Evolutionary conservation across 1,139 yeast genomes (phyloP), one percentile per base, ranked within the genome.

Genomic region (Pichia sp.): DNA sequence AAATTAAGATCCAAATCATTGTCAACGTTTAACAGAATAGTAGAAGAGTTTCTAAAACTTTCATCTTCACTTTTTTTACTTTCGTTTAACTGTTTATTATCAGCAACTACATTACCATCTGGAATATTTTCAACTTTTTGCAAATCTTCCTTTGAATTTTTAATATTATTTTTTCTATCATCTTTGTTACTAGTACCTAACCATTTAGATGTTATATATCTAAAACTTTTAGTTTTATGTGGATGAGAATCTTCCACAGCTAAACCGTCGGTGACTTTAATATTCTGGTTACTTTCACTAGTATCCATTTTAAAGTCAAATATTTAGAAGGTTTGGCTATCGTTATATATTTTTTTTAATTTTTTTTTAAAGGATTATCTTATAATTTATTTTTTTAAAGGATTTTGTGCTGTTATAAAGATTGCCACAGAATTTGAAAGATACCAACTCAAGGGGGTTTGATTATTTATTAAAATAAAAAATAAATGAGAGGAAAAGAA

Each of bases 191-290:
- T 16, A 12, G 41, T 35, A 16, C 41, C 35, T 22, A 26, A n/a
- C 52, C 52, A 49, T 30, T 38, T 49, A 16, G 48, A 40, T 30
- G 39, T 49, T 7, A 49, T 42, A 31, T 34, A 42, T 33, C 44
- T 40, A 3, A 48, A 41, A 25, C 42, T 35, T 28, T 43, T 41
- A 2, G 45, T 39, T 31, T 31, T 31, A 6, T 36, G 41, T 3
- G 37, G 26, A 20, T 39, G 39, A 7, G 34, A 5, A 3, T 47
- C 47, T 23, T 41, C 49, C 29, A 23, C 33, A 23, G 27, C 26
- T 11, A 16, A 25, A 23, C 28, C 22, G 24, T 38, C 41, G 7
- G 35, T 26, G 10, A 32, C 41, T 31, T 38, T 38, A 12, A 38
- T 25, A 22, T 30, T 37, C 23, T 23, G 22, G 4, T 16, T n/a